Conservation (phyloP, 768 basidiomycete genomes). For the Panaeolus cyanescens region DNA sequence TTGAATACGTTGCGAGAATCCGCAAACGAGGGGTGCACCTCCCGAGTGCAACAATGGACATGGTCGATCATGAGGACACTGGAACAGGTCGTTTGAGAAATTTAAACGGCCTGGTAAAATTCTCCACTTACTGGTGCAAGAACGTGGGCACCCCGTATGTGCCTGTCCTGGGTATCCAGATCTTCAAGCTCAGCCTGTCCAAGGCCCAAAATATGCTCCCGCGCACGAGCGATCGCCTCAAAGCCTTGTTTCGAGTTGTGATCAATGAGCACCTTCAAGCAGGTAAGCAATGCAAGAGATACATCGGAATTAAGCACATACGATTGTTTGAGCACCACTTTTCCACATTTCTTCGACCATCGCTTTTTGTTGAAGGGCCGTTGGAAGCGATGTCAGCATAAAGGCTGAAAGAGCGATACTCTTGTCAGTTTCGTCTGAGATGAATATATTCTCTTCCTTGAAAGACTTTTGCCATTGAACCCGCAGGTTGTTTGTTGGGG, state of each 20-base stretch:
- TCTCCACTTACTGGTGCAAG: constrained; percentile 73
- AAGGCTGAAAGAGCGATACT: constrained; percentile 85
- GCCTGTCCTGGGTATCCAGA: constrained; percentile 30
- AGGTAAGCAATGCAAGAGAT: constrained; percentile 6
- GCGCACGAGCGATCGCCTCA: constrained; percentile 72
- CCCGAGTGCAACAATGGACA: constrained; percentile 78
- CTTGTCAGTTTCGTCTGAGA: constrained; percentile 43
- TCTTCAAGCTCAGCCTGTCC: constrained; percentile 62
- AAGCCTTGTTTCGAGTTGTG: constrained; percentile 79
- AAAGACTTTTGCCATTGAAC: constrained; percentile 61
- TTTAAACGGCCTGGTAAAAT: not conserved
- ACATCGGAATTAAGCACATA: constrained; percentile 28
- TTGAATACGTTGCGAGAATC: constrained; percentile 87
- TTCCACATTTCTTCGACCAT: constrained; percentile 89
- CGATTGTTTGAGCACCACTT: constrained; percentile 84
- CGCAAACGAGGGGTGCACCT: constrained; percentile 60
- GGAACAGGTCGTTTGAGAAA: not conserved
- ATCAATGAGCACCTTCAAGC: constrained; percentile 78
- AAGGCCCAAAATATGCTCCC: constrained; percentile 68
- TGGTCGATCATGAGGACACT: constrained; percentile 90
- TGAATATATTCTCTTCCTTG: constrained; percentile 44
- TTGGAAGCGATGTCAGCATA: constrained; percentile 73
- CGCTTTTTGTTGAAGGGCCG: constrained; percentile 58
- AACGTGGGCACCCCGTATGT: constrained; percentile 70
- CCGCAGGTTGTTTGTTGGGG: constrained; percentile 41